Evolutionary conservation across 257 asterid genomes (phyloP), one percentile per base, ranked within the genome.

Genomic region (Haberlea rhodopensis): DNA sequence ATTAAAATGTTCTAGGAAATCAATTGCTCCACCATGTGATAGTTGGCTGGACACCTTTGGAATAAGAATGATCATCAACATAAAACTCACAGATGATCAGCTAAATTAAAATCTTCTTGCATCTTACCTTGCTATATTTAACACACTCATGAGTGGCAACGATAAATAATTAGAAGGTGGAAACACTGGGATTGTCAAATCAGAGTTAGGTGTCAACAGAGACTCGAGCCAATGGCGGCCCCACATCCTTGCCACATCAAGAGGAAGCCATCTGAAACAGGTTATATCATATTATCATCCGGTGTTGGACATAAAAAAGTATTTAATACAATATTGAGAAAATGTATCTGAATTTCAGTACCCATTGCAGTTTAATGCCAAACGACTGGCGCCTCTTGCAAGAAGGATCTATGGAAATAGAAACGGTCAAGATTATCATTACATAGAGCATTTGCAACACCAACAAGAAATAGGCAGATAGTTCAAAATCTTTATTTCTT

Each of bases 171-270:
- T 86, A 55, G 99, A 94, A 71, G 82, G 87, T 51, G 95, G 87
- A 73, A 94, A 94, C 11, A 37, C 11, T 20, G 95, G 99, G 55
- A 82, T 60, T 27, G 77, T 62, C 59, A 84, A 66, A 65, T 88
- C 87, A 13, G 97, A 86, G 74, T 86, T 81, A 28, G 96, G 88
- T 18, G 78, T 78, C 62, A 94, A 80, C 67, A 88, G 71, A 6
- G 95, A 85, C 78, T 94, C 97, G 40, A 94, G 97, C 99, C 97
- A 90, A 81, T 90, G 95, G 55, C 97, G 96, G 4, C 95, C 95
- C 99, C 99, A 90, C 91, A 85, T 88, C 73, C 95, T 85, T 20
- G 97, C 95, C 71, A 94, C 96, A 67, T 94, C 97, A 40, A 86
- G 75, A 45, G 99, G 99, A 55, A 90, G 89, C 97, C 97, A 94